phyloP scores from a whole-genome alignment of 805 yeast species.

The Ascoidea tarda region DNA sequence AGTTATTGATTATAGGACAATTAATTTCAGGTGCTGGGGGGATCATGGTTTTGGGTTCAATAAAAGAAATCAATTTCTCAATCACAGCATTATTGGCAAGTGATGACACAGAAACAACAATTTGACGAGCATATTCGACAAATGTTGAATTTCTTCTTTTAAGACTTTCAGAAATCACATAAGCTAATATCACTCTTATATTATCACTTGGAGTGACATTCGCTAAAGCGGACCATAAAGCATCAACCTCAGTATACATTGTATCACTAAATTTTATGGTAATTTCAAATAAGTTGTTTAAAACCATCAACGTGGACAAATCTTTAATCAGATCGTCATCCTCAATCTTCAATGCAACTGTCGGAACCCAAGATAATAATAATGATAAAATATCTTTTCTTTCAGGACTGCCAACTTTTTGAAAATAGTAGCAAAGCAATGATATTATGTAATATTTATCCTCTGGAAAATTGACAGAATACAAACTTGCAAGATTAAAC shows the following conservation, averaged over 20 bases:
- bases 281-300: conserved; percentile 71
- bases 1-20: conserved; percentile 20
- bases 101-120: conserved; percentile 65
- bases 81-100: conserved; percentile 30
- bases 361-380: conserved; percentile 86
- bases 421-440: conserved; percentile 55
- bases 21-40: conserved; percentile 37
- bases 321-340: conserved; percentile 25
- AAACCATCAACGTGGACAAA: conserved; percentile 46
- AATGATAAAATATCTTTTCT: conserved; percentile 72
- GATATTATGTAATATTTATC: conserved; percentile 52
- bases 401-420: conserved; percentile 36
- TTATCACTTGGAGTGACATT: conserved; percentile 55
- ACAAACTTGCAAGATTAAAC: conserved; percentile 60
- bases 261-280: conserved; percentile 63
- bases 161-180: conserved; percentile 51
- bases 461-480: conserved; percentile 49
- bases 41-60: conserved; percentile 84
- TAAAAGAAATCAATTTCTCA: conserved; percentile 50
- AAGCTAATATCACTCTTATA: conserved; percentile 58
- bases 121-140: conserved; percentile 69
- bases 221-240: conserved; percentile 91
- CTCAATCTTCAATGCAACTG: conserved; percentile 43
- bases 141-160: conserved; percentile 57
- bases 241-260: conserved; percentile 81